phyloP scores from a whole-genome alignment of 148 eudicot genomes.

The Vaccinium vitisidaea region DNA sequence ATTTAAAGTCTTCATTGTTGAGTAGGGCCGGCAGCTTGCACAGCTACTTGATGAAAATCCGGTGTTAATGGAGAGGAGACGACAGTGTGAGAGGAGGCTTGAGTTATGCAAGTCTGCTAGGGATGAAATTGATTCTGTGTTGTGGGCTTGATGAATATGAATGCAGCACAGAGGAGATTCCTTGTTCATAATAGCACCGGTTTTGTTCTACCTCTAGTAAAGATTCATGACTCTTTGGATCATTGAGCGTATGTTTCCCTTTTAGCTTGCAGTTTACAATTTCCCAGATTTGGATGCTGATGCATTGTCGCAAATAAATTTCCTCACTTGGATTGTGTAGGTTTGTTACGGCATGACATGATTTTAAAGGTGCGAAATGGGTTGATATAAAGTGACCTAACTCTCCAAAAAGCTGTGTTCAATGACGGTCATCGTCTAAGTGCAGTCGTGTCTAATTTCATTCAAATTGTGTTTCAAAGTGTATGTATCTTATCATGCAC shows the following conservation, averaged over 20 bases:
- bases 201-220: neutral
- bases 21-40: constrained; percentile 45
- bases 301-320: neutral
- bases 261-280: neutral
- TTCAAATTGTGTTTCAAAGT: too few species aligned
- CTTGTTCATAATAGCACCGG: constrained; percentile 3
- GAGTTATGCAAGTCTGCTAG: constrained; percentile 55
- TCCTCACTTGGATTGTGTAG: neutral
- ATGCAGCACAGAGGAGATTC: neutral
- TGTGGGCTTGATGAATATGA: constrained; percentile 29
- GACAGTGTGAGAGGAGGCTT: constrained; percentile 43
- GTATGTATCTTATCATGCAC: too few species aligned
- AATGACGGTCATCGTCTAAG: too few species aligned
- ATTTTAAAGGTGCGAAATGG: neutral
- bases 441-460: too few species aligned
- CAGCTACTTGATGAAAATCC: constrained; percentile 50
- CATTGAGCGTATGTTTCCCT: neutral
- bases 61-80: constrained; percentile 46
- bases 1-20: neutral
- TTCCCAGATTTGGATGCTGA: neutral
- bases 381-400: neutral
- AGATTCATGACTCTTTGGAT: neutral
- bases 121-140: constrained; percentile 52
- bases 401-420: too few species aligned
- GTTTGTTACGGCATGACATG: neutral